Evolutionary conservation across 495 filamentous ascomycete species (phyloP), one percentile per base, ranked within the genome.

Genomic region (Aspergillus hancockii): DNA sequence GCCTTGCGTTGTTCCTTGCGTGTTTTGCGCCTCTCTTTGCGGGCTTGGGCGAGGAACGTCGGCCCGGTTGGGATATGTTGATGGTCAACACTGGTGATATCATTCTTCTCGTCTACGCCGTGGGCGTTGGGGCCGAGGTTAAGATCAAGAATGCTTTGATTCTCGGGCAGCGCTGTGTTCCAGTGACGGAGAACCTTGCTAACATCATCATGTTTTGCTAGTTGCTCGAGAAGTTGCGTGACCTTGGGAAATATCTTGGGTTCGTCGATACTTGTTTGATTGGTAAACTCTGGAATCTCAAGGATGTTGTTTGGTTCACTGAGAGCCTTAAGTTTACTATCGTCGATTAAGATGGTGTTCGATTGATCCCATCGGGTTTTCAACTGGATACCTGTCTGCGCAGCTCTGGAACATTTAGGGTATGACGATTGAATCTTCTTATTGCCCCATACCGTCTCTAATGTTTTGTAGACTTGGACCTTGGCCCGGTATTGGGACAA

Each of bases 341-440:
- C 95, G 61, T 98, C 94, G 22, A 98, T 86, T 13, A 98, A 76
- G 31, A 98, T 75, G 0, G 94, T 98, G 69, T 97, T 93, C n/a
- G 74, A 77, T 72, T 96, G 93, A 60, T 81, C 76, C 90, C 91
- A 98, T 28, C 62, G 61, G 0, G 34, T 10, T 19, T 28, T 41
- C 4, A 28, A 10, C 10, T 25, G 18, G n/a, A 19, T n/a, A 22
- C 54, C 53, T 19, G 18, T 19, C 23, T 38, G 46, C 31, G 36
- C 52, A 14, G 18, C 49, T 36, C 52, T 55, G 34, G 23, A 32
- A 21, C 22, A 41, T 31, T 54, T 18, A 13, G 34, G 88, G 63
- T 88, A 84, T 7, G 71, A 65, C 0, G 67, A 62, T 55, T 75
- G 74, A 10, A 96, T 77, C 0, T 47, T n/a, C 0, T 75, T 57